Evolutionary conservation across 306 rosid species (phyloP), one percentile per base, ranked within the genome.

Genomic region (Fragaria nilgerrensis): DNA sequence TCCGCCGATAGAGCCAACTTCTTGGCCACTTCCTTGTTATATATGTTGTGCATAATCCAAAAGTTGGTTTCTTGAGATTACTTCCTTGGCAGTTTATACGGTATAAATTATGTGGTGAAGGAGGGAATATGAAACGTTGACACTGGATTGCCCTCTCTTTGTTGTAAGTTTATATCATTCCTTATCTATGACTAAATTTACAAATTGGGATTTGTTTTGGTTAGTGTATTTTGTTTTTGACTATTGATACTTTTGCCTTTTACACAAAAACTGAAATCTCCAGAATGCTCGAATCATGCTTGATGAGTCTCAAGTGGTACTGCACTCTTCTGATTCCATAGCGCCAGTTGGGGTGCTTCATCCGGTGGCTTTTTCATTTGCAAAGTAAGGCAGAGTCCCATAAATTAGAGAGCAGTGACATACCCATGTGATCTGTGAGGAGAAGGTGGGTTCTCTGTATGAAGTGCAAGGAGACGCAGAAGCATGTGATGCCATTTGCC

Each of bases 91-190:
- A 94, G 98, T 82, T 75, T 88, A 81, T 94, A 89, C 79, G 98
- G 97, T 81, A 88, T 89, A 74, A 94, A 92, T 80, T 92, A 32
- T 94, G 98, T 12, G 98, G 98, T 41, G 98, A 94, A 90, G 98
- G 96, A 85, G 97, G 98, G 98, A 94, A 81, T 94, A 92, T 87
- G 98, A 94, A 82, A 90, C 98, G 3, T 84, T 94, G 86, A 92
- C 96, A 75, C 95, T 94, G 79, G 97, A 94, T 77, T 94, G 98
- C 86, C 93, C 98, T 0, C 98, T 94, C 50, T 94, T 94, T 79
- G 75, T 75, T 73, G 98, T 92, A 84, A 88, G 96, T 85, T 81
- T 73, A 75, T 70, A 16, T 74, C 44, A 43, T 70, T 22, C 43
- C 32, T 72, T 67, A 78, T 58, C 49, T 69, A 39, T 3, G 37